phyloP scores from a whole-genome alignment of 768 basidiomycete species.

The Trametes elegans region DNA sequence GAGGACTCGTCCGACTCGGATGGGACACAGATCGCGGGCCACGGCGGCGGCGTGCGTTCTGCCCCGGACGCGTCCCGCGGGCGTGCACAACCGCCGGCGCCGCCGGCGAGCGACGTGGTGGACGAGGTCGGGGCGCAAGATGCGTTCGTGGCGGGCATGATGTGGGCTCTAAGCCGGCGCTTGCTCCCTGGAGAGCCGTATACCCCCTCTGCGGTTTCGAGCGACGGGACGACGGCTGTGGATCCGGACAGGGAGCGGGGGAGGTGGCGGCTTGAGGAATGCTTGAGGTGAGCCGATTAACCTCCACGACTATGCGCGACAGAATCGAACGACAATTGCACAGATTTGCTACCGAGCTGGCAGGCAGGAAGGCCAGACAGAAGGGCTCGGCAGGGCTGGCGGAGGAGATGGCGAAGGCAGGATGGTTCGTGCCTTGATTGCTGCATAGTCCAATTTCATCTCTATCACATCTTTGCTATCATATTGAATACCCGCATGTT shows the following conservation, averaged over 20 bases:
- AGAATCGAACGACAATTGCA: background rate
- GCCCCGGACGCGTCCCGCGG: background rate
- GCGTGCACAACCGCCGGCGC: background rate
- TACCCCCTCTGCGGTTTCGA: conserved; percentile 37
- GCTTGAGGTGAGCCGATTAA: conserved; percentile 53
- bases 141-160: conserved; percentile 87
- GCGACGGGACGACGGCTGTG: conserved; percentile 26
- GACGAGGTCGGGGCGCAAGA: conserved; percentile 81
- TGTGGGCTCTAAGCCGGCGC: conserved; percentile 72
- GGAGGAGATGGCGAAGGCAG: conserved; percentile 69
- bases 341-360: conserved; percentile 83
- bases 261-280: conserved; percentile 80
- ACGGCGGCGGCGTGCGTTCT: conserved; percentile 2
- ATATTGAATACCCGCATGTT: background rate
- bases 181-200: conserved; percentile 77
- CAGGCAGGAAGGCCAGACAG: conserved; percentile 69
- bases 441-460: too few species aligned
- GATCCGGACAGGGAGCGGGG: conserved; percentile 32
- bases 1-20: conserved; percentile 47
- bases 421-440: conserved; percentile 59
- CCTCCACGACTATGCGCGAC: background rate
- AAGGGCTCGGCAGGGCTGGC: conserved; percentile 66
- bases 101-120: conserved; percentile 36
- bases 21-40: conserved; percentile 52
- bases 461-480: background rate